Evolutionary conservation across 257 asterid genomes (phyloP).

Genomic region (Solanum arcanum): DNA sequence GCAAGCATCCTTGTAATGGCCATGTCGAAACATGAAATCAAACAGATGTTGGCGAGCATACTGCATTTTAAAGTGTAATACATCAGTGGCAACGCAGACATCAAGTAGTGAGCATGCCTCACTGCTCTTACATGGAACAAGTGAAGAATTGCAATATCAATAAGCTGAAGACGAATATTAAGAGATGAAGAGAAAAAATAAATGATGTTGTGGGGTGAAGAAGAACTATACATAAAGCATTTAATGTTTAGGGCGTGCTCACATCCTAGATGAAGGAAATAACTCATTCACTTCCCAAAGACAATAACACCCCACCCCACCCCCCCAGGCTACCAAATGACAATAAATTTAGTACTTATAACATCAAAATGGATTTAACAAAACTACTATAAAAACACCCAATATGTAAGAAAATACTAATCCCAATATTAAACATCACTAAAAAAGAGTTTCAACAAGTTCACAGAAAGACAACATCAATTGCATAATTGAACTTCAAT

Average conservation of each 20-base stretch:
- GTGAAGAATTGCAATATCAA: background rate
- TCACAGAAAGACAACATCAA: background rate
- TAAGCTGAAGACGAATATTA: background rate
- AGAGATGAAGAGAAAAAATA: background rate
- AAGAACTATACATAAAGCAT: background rate
- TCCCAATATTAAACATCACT: background rate
- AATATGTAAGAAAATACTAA: background rate
- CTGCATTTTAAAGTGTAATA: constrained; percentile 37
- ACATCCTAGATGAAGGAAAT: background rate
- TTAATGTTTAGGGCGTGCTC: background rate
- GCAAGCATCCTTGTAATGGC: constrained; percentile 80
- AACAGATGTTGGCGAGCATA: constrained; percentile 89
- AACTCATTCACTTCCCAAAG: background rate
- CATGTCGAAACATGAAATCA: constrained; percentile 88
- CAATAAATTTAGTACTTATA: background rate
- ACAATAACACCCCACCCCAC: background rate
- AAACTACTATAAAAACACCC: background rate
- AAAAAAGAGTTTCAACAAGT: background rate
- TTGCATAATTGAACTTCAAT: background rate
- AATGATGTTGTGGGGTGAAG: background rate
- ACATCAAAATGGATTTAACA: background rate
- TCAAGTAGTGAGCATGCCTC: background rate
- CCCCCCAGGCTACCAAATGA: background rate
- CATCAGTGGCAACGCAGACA: background rate
- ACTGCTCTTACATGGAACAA: background rate